Percentiles rank a stretch among this genome's conserved stretches.
Conservation (phyloP, 2,329 filamentous ascomycete genomes). For the Penicillium frequentans region DNA sequence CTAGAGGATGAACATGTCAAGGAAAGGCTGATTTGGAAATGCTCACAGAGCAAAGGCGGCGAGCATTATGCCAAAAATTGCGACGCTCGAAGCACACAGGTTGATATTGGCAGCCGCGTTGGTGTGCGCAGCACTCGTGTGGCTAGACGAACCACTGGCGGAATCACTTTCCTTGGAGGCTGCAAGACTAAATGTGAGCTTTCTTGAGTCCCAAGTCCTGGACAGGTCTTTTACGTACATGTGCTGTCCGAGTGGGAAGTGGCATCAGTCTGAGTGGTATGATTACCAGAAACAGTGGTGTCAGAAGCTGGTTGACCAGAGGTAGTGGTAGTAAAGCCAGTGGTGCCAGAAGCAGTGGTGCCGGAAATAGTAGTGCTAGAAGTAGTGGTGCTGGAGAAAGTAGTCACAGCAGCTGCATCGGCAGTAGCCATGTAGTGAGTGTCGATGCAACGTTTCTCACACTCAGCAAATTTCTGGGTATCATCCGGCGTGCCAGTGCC, state of each 20-base stretch:
- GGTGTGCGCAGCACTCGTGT: slow-evolving; percentile 19
- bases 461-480: slow-evolving; percentile 48
- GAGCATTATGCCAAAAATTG: slow-evolving; percentile 35
- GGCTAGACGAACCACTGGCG: slow-evolving; percentile 12
- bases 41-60: slow-evolving; percentile 40
- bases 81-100: slow-evolving; percentile 34
- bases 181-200: background rate
- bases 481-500: slow-evolving; percentile 50
- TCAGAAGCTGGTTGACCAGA: background rate
- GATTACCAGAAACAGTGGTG: background rate
- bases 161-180: slow-evolving; percentile 13
- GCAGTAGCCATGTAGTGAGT: slow-evolving; percentile 48
- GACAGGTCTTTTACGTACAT: background rate
- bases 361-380: slow-evolving; percentile 16
- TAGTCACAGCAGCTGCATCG: slow-evolving; percentile 11
- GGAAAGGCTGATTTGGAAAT: background rate
- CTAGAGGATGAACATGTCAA: background rate
- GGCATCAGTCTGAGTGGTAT: background rate
- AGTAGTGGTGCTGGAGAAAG: slow-evolving; percentile 22
- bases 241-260: background rate
- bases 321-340: slow-evolving; percentile 11
- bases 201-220: background rate
- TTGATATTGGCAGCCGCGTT: slow-evolving; percentile 34
- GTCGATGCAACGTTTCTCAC: slow-evolving; percentile 52
- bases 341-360: slow-evolving; percentile 6